These are phyloP conservation scores for Pichia sp. DNA, from an alignment of 1,139 yeast species.

Conservation along the genomic window DNA sequence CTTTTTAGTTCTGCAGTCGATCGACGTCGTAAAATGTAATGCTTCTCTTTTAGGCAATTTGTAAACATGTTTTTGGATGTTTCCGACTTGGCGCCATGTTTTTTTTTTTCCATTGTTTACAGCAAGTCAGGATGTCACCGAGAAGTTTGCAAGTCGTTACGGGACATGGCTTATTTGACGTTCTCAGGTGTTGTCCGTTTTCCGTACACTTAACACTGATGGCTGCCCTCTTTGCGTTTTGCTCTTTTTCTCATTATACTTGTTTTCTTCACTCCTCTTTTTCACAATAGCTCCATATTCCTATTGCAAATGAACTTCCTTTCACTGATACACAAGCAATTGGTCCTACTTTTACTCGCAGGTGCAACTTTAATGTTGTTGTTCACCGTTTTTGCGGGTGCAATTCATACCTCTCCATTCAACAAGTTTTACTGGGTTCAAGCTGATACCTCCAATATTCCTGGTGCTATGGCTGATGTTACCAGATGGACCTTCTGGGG, in stretches of 20 bases:
- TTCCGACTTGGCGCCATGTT: too few species aligned
- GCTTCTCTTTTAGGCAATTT: too few species aligned
- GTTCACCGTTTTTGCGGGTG: conserved; percentile 60
- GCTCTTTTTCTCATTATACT: neutral
- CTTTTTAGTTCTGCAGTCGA: neutral
- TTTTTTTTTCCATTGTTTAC: too few species aligned
- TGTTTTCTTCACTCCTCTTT: neutral
- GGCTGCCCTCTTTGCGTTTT: too few species aligned
- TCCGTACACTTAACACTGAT: too few species aligned
- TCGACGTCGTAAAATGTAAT: too few species aligned
- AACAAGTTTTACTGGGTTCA: conserved; percentile 62
- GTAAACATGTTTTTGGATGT: too few species aligned
- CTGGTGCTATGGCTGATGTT: conserved; percentile 41
- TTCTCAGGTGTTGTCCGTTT: too few species aligned
- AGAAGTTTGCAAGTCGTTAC: too few species aligned
- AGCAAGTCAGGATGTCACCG: too few species aligned
- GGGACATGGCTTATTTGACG: too few species aligned
- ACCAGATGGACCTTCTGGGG: conserved; percentile 87
- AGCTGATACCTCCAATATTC: conserved; percentile 55
- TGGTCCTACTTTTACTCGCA: conserved; percentile 26
- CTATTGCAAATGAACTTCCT: conserved; percentile 3
- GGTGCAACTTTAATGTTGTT: conserved; percentile 52
- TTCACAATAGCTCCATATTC: neutral
- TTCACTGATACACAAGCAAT: too few species aligned
- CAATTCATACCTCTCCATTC: conserved; percentile 53